Evolutionary conservation across 2,329 filamentous ascomycete species (phyloP), one percentile per base, ranked within the genome.

Genomic region (Thelonectria discophora): DNA sequence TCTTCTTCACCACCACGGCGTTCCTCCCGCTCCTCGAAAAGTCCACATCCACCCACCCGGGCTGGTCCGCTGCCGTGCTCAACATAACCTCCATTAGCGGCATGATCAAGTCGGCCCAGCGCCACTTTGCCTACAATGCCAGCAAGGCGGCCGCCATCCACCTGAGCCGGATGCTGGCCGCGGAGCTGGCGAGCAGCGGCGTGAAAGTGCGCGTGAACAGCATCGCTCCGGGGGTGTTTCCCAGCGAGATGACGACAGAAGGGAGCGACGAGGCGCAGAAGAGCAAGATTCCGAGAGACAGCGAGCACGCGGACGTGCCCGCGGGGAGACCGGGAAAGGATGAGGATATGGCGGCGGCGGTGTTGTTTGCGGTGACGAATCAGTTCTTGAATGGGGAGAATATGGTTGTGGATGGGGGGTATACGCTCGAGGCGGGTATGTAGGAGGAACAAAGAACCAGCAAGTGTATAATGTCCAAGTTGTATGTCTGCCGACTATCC

Each of bases 221-320:
- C 42, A 91, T 92, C 63, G 91, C 91, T 0, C 91, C 91, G 0
- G 90, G 90, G 34, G 83, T 90, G 27, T 85, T 86, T 69, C 89
- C 88, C 17, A 90, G 88, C 71, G 90, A 91, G 84, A 92, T 91
- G 90, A 89, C 88, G 40, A 83, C 86, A 1, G 75, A 74, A 3
- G 78, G 75, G 12, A 82, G 80, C 27, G 78, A 81, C 17, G 77
- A 78, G 17, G 71, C 71, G 32, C 83, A 86, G 65, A 91, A 90
- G 77, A 82, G 89, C 68, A 78, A 85, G 58, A 81, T 87, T 32
- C 83, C 83, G 37, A 80, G 81, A 67, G 82, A n/a, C n/a, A n/a
- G 86, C 15, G 81, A 82, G 55, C 90, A 88, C 68, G 82, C 81
- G 43, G 78, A 87, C 11, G 86, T 92, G 45, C 90, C 90, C 0